Evolutionary conservation across 805 yeast genomes (phyloP), one percentile per base, ranked within the genome.

Genomic region (Ogataea nonfermentans): DNA sequence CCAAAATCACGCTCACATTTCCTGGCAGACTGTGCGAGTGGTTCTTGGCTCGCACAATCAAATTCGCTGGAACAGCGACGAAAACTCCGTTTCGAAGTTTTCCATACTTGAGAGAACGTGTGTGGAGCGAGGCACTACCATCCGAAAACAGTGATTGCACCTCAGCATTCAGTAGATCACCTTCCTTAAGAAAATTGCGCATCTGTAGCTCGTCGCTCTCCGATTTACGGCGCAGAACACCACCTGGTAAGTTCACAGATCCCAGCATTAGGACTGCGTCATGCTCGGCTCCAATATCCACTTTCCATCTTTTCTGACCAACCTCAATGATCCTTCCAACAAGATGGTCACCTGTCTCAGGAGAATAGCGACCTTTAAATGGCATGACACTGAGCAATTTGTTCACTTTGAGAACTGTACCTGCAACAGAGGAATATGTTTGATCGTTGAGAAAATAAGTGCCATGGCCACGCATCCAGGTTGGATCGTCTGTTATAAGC

Each of bases 391-490:
- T 81, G 42, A 93, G 70, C 43, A 93, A 70, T 53, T 90, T 79
- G 62, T 93, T 93, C 37, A 90, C 96, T 47, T 91, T 73, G 1
- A 85, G 76, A 4, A 93, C 81, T 9, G 81, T 79, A 4, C 99
- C 99, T 0, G 96, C 96, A 6, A 91, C 96, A 0, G 97, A 83
- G 3, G 96, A 83, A 60, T 77, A 88, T 0, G 96, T 88, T 51
- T 74, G 69, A 49, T 82, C 83, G 24, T 78, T 79, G 27, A 84
- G 65, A 49, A 81, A 78, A 60, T 88, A 93, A 0, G 98, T 93
- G 5, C 99, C 99, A 57, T 91, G 99, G 22, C 99, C 99, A 57
- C 95, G 78, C 99, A 93, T 93, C 97, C 98, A 93, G 2, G 82
- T 74, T 6, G 96, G 86, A 56, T 93, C 98, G 51, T 86, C 93